These are phyloP conservation scores for Fennellomyces sp. DNA, from an alignment of 371 early-diverging fungal species.

Conservation along the genomic window DNA sequence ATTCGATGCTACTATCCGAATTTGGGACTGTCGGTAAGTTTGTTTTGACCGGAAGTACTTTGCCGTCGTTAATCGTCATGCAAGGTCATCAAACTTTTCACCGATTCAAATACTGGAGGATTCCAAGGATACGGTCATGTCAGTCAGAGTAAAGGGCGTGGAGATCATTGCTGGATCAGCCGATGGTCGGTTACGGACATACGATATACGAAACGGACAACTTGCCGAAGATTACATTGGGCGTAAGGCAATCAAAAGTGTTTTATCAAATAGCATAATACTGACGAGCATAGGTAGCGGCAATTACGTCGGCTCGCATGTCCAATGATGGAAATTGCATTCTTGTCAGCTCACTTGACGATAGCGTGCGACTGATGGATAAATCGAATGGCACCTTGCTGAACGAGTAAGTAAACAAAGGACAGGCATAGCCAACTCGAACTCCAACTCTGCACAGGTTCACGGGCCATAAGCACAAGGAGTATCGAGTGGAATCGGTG, in stretches of 20 bases:
- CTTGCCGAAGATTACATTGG: constrained; percentile 74
- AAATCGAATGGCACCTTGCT: constrained; percentile 74
- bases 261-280: constrained; percentile 21
- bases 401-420: constrained; percentile 59
- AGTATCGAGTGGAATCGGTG: constrained; percentile 74
- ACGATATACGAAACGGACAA: constrained; percentile 83
- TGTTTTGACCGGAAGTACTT: too few relatives aligned
- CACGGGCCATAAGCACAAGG: constrained; percentile 78
- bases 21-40: constrained; percentile 85
- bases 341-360: constrained; percentile 75
- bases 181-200: constrained; percentile 82
- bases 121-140: constrained; percentile 86
- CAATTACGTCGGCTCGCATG: constrained; percentile 79
- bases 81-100: constrained; percentile 62
- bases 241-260: constrained; percentile 50
- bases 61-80: neutral
- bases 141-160: constrained; percentile 66
- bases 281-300: constrained; percentile 45
- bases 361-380: constrained; percentile 82
- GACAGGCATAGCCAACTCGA: too few relatives aligned
- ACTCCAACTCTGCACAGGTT: too few relatives aligned
- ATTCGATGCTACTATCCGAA: constrained; percentile 86
- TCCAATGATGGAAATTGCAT: constrained; percentile 81
- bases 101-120: constrained; percentile 90
- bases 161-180: constrained; percentile 85